Base-by-base conservation (phyloP, 129 eudicot genomes). In the carrot (Daucus carota) region DNA sequence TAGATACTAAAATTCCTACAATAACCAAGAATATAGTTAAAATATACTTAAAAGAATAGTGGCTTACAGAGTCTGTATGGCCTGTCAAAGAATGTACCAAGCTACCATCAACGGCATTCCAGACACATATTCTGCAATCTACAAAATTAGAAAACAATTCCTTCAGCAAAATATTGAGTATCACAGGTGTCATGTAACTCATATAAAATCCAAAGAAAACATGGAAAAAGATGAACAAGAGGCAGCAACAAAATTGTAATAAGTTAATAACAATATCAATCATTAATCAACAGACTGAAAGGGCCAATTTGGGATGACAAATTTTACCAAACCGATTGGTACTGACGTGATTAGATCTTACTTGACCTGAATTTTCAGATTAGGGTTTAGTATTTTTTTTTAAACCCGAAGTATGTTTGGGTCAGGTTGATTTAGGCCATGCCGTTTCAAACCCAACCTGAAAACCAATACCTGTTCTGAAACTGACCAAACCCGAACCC, bases 91-190 rank as follows among this genome's bases (percentile, higher is more conserved):
- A 94, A 83, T 94, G 99, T 43, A 94, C 97, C 77, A 94, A 79
- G 88, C 99, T 89, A 57, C 99, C 99, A 87, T 94, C 99, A 80
- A 86, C 88, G 71, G 97, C 99, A 88, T 94, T 94, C 99, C 99
- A 94, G 32, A 91, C 99, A 78, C 99, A 94, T 74, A 94, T 94
- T 88, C 99, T 94, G 90, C 96, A 88, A 89, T 94, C 97, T 94
- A 90, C 83, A 85, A 8, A 9, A 11, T 66, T 26, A 62, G 31
- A 71, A 44, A 60, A 65, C 33, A 36, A 34, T 73, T 31, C 46
- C 9, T 0, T 52, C 12, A 36, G 77, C 48, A 32, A 52, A 46
- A 33, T 46, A 46, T 36, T 48, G 42, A n/a, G 7, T 14, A 63
- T 3, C 11, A 12, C 31, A n/a, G 33, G 26, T 26, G 66, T 59